These are phyloP conservation scores for Hypoxylon lenormandii DNA, from an alignment of 495 filamentous ascomycete genomes.

Conservation along the genomic window DNA sequence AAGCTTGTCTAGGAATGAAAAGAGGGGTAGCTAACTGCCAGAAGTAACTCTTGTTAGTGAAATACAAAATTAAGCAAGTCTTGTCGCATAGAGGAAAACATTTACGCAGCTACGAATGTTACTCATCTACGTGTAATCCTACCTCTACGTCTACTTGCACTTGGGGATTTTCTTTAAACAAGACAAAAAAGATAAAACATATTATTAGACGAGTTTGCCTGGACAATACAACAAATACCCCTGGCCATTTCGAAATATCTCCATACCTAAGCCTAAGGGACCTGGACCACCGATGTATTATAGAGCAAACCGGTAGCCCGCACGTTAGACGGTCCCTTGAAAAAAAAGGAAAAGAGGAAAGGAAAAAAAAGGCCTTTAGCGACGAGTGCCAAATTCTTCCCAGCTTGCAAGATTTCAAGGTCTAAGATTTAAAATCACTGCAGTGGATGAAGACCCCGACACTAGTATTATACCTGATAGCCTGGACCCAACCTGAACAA, in stretches of 20 bases:
- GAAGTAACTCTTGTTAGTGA: constrained; percentile 23
- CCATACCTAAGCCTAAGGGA: constrained; percentile 8
- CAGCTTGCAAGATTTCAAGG: constrained; percentile 16
- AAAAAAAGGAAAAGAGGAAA: too few relatives aligned
- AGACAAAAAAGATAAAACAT: neutral
- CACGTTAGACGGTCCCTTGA: constrained; percentile 25
- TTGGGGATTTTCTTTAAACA: neutral
- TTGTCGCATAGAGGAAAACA: neutral
- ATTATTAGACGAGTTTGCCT: constrained; percentile 29
- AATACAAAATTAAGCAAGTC: constrained; percentile 2
- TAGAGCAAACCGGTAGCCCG: constrained; percentile 28
- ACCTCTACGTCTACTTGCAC: neutral
- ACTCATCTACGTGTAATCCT: constrained; percentile 4
- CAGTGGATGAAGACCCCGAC: constrained; percentile 35
- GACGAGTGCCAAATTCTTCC: constrained; percentile 37
- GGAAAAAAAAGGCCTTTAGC: constrained; percentile 19
- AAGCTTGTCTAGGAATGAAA: neutral
- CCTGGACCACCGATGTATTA: constrained; percentile 29
- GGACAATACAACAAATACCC: constrained; percentile 33
- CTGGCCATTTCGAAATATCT: constrained; percentile 32
- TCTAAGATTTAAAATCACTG: too few relatives aligned
- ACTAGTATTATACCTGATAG: constrained; percentile 31
- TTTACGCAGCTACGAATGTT: neutral
- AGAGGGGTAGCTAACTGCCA: constrained; percentile 3
- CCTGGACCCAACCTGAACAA: constrained; percentile 30